Evolutionary conservation across 1,139 yeast species (phyloP), one percentile per base, ranked within the genome.

Genomic region (Taphrina populina): DNA sequence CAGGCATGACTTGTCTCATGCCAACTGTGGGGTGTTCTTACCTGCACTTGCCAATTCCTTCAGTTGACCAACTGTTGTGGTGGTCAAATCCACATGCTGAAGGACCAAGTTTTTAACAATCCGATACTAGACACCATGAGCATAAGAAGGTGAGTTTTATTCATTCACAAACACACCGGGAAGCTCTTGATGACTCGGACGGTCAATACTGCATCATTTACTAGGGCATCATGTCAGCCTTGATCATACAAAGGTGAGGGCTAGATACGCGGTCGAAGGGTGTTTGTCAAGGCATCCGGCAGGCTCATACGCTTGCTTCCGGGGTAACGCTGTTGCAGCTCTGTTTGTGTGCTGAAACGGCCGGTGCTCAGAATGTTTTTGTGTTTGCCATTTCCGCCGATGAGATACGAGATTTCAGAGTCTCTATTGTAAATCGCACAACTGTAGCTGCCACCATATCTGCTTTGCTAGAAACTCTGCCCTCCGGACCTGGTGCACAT

Each of bases 171-270:
- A 17, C 47, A 15, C 11, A 43, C 47, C 15, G 95, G 94, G 67
- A 92, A 92, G 0, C 96, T 88, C 68, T 90, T 90, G 67, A 92
- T 79, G 26, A 92, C 80, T 54, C 99, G 79, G 8, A 94, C 76
- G 0, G 98, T 92, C 44, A 92, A 69, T 17, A 88, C 79, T 0
- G 95, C 83, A 78, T 80, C 6, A 83, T 78, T 30, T 77, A 70
- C 62, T 55, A n/a, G 23, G 7, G 20, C 17, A 13, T 1, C 20
- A 1, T n/a, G 45, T 40, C 45, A 40, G 34, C 15, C 10, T 7
- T 40, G 24, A 10, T 1, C 4, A 29, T 3, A 11, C 13, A 1
- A 21, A 19, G 8, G 10, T 2, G 17, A 5, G 10, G n/a, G 3
- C 6, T 6, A 6, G 17, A 8, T 43, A 43, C 47, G 20, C 2